Conservation (phyloP, 208 protist genomes). For the Acanthamoeba triangularis region DNA sequence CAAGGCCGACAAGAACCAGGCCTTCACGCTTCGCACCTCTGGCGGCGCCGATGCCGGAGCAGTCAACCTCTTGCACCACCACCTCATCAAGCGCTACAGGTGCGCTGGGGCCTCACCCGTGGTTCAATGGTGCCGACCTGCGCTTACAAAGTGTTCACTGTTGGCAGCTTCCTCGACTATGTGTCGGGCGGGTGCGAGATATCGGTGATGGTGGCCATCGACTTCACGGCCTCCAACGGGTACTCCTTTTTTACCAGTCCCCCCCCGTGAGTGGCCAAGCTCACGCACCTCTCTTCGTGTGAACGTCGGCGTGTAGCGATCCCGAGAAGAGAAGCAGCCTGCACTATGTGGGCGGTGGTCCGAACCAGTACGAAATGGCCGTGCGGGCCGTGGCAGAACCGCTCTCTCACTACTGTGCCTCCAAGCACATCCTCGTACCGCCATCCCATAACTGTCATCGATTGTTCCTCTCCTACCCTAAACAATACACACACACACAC, state of each 20-base stretch:
- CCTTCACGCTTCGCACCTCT: neutral
- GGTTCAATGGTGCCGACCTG: neutral
- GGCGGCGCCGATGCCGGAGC: neutral
- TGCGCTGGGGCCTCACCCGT: neutral
- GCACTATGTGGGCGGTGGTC: slow-evolving; percentile 10
- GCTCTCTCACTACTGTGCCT: slow-evolving; percentile 23
- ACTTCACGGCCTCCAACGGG: slow-evolving; percentile 87
- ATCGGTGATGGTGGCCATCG: slow-evolving; percentile 85
- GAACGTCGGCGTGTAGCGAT: neutral
- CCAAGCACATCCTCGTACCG: slow-evolving; percentile 18
- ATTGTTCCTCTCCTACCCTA: neutral
- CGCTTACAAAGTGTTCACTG: neutral
- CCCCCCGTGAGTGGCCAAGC: neutral
- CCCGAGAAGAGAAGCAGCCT: neutral
- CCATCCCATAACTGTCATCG: neutral
- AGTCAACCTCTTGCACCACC: slow-evolving; percentile 23
- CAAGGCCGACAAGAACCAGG: neutral
- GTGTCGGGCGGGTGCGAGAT: slow-evolving; percentile 86
- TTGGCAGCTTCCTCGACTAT: slow-evolving; percentile 83
- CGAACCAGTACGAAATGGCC: slow-evolving; percentile 78
- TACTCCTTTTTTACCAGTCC: neutral
- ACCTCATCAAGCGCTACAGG: slow-evolving; percentile 54
- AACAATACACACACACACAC: neutral
- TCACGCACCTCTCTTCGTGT: neutral
- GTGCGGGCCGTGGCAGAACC: slow-evolving; percentile 76